Percentiles rank a stretch among this genome's conserved stretches.
Conservation (phyloP, 2,329 filamentous ascomycete species). For the Colletotrichum salicis region DNA sequence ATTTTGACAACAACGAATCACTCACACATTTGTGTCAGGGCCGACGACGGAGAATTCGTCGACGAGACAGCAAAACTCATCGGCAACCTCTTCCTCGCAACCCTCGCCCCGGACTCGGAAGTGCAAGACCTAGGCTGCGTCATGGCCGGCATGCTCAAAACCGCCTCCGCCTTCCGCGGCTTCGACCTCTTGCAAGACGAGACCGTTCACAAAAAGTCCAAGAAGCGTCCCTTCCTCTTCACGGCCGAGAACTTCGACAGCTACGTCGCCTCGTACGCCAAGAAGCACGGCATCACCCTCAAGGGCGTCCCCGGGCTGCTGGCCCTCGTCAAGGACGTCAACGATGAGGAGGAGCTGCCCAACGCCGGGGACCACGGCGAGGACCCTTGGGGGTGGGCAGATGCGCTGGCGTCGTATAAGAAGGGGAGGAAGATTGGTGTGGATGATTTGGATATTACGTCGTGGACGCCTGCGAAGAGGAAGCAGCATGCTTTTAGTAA, state of each 20-base stretch:
- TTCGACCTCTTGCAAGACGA: conserved; percentile 36
- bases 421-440: conserved; percentile 47
- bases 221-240: conserved; percentile 38
- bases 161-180: conserved; percentile 34
- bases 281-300: conserved; percentile 46
- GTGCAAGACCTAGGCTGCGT: conserved; percentile 49
- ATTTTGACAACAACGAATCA: not conserved
- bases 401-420: conserved; percentile 39
- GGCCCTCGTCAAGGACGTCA: conserved; percentile 32
- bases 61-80: conserved; percentile 42
- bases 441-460: conserved; percentile 50
- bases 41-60: conserved; percentile 32
- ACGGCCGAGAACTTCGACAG: conserved; percentile 40
- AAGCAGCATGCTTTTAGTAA: conserved; percentile 44
- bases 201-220: conserved; percentile 26
- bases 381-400: conserved; percentile 43
- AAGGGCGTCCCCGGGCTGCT: conserved; percentile 41
- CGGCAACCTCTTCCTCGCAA: conserved; percentile 50
- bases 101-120: conserved; percentile 49
- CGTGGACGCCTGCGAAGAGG: conserved; percentile 45
- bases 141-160: conserved; percentile 49
- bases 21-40: conserved; percentile 8
- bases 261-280: conserved; percentile 48
- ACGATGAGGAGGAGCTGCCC: conserved; percentile 42
- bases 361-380: conserved; percentile 26